Percentiles rank a stretch among this genome's conserved stretches.
These are phyloP conservation scores for Sporothrix protearum DNA, from an alignment of 2,329 filamentous ascomycete genomes.

Conservation along the genomic window DNA sequence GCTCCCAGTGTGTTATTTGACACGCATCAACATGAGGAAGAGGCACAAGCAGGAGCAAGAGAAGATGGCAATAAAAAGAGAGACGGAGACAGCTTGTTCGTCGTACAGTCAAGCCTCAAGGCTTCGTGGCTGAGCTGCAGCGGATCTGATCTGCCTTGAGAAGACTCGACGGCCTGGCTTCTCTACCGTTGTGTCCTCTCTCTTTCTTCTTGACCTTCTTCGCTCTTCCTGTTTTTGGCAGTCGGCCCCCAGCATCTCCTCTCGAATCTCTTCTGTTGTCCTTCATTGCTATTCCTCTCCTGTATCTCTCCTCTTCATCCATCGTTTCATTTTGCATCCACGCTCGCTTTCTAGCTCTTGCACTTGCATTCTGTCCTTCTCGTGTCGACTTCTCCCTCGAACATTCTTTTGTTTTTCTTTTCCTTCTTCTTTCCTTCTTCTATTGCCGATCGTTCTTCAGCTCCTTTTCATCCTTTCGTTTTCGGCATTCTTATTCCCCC, in stretches of 20 bases:
- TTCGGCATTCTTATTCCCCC: background rate
- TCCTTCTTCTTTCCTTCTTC: background rate
- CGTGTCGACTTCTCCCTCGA: background rate
- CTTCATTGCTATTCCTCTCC: background rate
- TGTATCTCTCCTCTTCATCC: background rate
- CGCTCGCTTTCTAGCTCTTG: background rate
- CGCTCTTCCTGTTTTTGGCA: background rate
- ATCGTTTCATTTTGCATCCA: background rate
- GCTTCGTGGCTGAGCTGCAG: background rate
- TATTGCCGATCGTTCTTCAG: background rate
- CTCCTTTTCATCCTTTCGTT: background rate
- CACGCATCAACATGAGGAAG: background rate
- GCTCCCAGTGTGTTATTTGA: too few relatives aligned
- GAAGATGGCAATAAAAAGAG: background rate
- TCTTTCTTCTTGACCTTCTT: background rate
- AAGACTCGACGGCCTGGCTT: background rate
- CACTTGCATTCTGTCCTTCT: background rate
- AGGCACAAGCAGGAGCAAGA: background rate
- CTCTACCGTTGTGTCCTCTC: background rate
- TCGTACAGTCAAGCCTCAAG: background rate
- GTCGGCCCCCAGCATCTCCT: background rate
- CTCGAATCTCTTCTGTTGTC: background rate
- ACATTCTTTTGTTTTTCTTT: background rate
- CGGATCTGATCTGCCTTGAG: slow-evolving; percentile 14
- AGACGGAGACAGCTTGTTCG: background rate